A percentile compares a stretch with the other conserved stretches of the same genome.
These are phyloP conservation scores for Trichoderma cornu-damae DNA, from an alignment of 2,329 filamentous ascomycete genomes.

Conservation along the genomic window DNA sequence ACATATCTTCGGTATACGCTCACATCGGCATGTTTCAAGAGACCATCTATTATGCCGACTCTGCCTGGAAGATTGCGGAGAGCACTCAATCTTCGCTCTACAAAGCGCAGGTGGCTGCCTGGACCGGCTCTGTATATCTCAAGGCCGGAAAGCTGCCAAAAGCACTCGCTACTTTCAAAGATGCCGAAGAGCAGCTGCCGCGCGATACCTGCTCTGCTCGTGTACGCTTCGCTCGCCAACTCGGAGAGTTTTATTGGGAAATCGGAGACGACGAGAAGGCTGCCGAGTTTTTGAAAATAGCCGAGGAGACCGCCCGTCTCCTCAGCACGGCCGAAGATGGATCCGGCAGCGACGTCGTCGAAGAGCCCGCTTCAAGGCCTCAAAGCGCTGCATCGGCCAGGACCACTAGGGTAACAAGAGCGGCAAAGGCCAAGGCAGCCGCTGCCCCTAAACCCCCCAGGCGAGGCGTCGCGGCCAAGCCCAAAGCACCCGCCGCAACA, in stretches of 20 bases:
- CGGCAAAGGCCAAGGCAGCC: conserved; percentile 21
- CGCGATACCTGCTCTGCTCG: conserved; percentile 34
- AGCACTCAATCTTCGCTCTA: conserved; percentile 60
- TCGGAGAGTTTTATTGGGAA: conserved; percentile 52
- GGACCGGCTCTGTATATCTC: conserved; percentile 51
- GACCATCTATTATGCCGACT: conserved; percentile 80
- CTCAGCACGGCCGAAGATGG: conserved; percentile 28
- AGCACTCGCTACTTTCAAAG: conserved; percentile 50
- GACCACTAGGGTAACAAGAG: conserved; percentile 25
- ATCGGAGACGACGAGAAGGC: conserved; percentile 43
- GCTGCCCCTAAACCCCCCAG: not conserved
- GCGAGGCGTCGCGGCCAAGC: conserved; percentile 20
- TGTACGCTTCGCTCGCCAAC: conserved; percentile 46
- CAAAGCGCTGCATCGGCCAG: conserved; percentile 21
- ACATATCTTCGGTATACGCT: conserved; percentile 72
- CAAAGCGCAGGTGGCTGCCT: conserved; percentile 49
- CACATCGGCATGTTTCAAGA: conserved; percentile 85
- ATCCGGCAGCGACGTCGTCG: conserved; percentile 12
- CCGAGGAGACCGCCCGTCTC: conserved; percentile 43
- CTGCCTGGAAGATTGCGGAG: conserved; percentile 70
- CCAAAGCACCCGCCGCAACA: conserved; percentile 21
- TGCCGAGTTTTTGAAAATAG: conserved; percentile 41
- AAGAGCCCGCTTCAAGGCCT: conserved; percentile 14
- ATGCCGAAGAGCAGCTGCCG: conserved; percentile 49
- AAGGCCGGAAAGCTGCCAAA: conserved; percentile 56